Percentiles rank a stretch among this genome's conserved stretches.
phyloP scores from a whole-genome alignment of 2,329 filamentous ascomycete species.

The Aspergillus tanneri region DNA sequence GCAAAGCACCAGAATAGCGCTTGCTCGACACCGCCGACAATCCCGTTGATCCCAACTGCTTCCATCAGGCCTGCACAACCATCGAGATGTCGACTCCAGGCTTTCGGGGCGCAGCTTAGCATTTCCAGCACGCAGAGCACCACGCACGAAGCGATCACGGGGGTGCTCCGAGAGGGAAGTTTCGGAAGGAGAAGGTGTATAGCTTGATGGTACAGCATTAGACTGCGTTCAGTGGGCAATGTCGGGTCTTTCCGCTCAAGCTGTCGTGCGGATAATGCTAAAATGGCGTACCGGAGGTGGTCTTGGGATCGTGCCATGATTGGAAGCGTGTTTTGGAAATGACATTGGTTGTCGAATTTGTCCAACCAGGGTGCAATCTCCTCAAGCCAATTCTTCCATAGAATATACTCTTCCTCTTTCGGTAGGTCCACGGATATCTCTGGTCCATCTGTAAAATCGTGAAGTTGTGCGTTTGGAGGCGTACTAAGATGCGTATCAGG shows the following conservation, averaged over 20 bases:
- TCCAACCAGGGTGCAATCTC: conserved; percentile 45
- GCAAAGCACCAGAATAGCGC: conserved; percentile 58
- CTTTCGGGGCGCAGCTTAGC: conserved; percentile 49
- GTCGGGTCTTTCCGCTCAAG: conserved; percentile 48
- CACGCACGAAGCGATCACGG: conserved; percentile 54
- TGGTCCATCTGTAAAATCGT: conserved; percentile 12
- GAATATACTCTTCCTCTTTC: conserved; percentile 30
- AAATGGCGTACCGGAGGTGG: conserved; percentile 51
- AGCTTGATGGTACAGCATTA: conserved; percentile 53
- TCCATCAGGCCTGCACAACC: conserved; percentile 54
- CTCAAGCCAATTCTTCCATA: conserved; percentile 34
- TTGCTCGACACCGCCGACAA: conserved; percentile 51
- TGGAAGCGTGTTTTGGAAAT: conserved; percentile 52
- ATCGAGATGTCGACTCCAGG: conserved; percentile 54
- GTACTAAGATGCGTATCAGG: too few relatives aligned
- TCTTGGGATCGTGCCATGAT: conserved; percentile 47
- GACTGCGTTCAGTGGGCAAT: conserved; percentile 45
- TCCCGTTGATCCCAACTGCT: conserved; percentile 52
- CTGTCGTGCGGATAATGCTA: conserved; percentile 54
- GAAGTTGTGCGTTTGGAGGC: too few relatives aligned
- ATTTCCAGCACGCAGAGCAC: conserved; percentile 56
- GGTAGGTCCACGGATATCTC: conserved; percentile 28
- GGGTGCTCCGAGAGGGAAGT: conserved; percentile 47
- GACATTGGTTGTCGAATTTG: conserved; percentile 53
- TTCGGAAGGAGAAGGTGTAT: conserved; percentile 52